These are phyloP conservation scores for Hippophae rhamnoides DNA, from an alignment of 306 rosid species.

Conservation along the genomic window DNA sequence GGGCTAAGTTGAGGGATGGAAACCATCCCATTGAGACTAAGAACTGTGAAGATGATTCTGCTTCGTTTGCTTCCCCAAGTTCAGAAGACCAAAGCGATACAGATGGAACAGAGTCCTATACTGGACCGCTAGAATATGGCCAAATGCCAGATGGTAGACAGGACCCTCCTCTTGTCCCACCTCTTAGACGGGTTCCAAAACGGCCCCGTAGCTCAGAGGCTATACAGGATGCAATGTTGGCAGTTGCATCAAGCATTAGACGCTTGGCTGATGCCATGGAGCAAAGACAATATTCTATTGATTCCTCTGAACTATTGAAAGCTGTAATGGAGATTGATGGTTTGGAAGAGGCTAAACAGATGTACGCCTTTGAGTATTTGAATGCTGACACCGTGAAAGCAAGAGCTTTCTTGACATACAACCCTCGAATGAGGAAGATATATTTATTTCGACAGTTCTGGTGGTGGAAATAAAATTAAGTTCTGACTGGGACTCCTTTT, in stretches of 20 bases:
- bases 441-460: constrained; percentile 61
- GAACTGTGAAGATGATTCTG: constrained; percentile 49
- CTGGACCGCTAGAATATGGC: constrained; percentile 46
- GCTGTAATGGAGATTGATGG: constrained; percentile 84
- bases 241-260: constrained; percentile 57
- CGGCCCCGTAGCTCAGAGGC: constrained; percentile 52
- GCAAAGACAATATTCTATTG: constrained; percentile 39
- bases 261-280: constrained; percentile 68
- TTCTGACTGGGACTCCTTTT: constrained; percentile 9
- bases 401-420: constrained; percentile 64
- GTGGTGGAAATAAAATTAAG: constrained; percentile 57
- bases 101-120: constrained; percentile 59
- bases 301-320: constrained; percentile 45
- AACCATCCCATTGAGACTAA: constrained; percentile 28
- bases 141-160: constrained; percentile 47
- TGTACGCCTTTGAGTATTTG: constrained; percentile 74
- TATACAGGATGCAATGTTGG: constrained; percentile 58
- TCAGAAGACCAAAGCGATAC: constrained; percentile 53
- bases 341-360: constrained; percentile 66
- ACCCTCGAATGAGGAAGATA: constrained; percentile 52
- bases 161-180: constrained; percentile 44
- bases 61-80: constrained; percentile 58
- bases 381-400: constrained; percentile 72
- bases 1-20: constrained; percentile 60
- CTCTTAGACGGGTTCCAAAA: constrained; percentile 43